These are phyloP conservation scores for Leptomonas seymouri DNA, from an alignment of 208 protist genomes.

Conservation along the genomic window DNA sequence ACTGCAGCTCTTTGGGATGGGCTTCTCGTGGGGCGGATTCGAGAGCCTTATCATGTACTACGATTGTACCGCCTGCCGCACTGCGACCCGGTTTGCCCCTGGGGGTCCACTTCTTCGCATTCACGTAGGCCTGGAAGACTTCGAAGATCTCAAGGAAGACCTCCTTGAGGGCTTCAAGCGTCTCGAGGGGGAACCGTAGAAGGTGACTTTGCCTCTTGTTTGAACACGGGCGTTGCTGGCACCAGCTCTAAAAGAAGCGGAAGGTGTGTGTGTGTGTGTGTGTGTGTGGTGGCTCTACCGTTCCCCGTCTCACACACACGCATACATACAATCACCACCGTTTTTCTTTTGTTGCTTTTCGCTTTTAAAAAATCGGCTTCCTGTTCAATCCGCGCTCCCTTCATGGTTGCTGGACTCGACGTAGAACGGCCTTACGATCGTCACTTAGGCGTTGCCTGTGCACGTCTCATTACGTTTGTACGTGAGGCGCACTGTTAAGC, in stretches of 20 bases:
- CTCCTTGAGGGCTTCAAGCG: constrained; percentile 22
- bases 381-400: too few species aligned
- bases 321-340: too few species aligned
- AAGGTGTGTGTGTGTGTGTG: constrained; percentile 10
- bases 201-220: not conserved
- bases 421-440: too few species aligned
- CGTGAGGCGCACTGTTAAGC: not conserved
- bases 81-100: constrained; percentile 26
- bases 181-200: constrained; percentile 5
- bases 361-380: too few species aligned
- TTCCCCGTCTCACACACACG: too few species aligned
- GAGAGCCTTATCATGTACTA: constrained; percentile 37
- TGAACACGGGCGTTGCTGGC: not conserved
- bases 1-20: constrained; percentile 26
- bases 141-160: constrained; percentile 37
- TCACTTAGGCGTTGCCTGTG: too few species aligned
- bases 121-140: constrained; percentile 23
- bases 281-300: too few species aligned
- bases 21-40: constrained; percentile 40
- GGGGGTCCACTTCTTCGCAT: constrained; percentile 28
- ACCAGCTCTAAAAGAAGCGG: too few species aligned
- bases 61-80: constrained; percentile 32
- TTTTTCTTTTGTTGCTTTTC: too few species aligned
- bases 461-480: too few species aligned
- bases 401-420: too few species aligned